Conservation (phyloP, 495 filamentous ascomycete species). For the Parmelia sp. region DNA sequence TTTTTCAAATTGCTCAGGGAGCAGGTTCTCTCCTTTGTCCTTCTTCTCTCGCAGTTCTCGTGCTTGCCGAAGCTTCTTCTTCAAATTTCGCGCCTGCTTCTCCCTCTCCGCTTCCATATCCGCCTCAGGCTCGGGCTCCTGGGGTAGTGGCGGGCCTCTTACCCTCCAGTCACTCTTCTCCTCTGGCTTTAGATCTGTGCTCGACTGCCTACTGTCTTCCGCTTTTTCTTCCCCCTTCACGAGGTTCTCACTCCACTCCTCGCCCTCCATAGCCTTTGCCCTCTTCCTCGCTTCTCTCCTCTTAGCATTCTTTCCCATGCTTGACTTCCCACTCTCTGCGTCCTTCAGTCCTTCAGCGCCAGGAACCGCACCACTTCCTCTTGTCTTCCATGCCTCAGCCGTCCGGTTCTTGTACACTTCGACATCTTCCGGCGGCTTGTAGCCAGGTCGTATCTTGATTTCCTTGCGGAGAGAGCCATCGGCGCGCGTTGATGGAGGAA, state of each 20-base stretch:
- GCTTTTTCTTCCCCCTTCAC: conserved; percentile 30
- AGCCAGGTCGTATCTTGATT: conserved; percentile 88
- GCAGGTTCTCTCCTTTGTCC: conserved; percentile 68
- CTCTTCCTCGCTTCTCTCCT: conserved; percentile 82
- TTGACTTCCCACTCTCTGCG: conserved; percentile 36
- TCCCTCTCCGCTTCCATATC: conserved; percentile 75
- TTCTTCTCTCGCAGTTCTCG: conserved; percentile 87
- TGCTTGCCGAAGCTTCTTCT: conserved; percentile 93
- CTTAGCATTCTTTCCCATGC: conserved; percentile 85
- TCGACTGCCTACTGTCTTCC: conserved; percentile 26
- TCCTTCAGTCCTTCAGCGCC: conserved; percentile 66
- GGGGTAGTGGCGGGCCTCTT: conserved; percentile 3
- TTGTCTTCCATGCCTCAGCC: conserved; percentile 77
- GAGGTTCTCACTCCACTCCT: conserved; percentile 36
- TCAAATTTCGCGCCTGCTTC: conserved; percentile 87
- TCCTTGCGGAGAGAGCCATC: conserved; percentile 87
- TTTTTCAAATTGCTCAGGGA: conserved; percentile 96
- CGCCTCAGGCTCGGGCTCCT: conserved; percentile 26
- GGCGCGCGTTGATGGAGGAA: conserved; percentile 77
- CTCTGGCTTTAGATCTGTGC: conserved; percentile 21
- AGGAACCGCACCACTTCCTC: conserved; percentile 69
- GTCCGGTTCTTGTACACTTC: conserved; percentile 92
- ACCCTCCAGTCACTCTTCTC: neutral
- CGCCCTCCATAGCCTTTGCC: conserved; percentile 57
- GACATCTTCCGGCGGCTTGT: conserved; percentile 91